phyloP scores from a whole-genome alignment of 306 rosid species.

The Geum urbanum region DNA sequence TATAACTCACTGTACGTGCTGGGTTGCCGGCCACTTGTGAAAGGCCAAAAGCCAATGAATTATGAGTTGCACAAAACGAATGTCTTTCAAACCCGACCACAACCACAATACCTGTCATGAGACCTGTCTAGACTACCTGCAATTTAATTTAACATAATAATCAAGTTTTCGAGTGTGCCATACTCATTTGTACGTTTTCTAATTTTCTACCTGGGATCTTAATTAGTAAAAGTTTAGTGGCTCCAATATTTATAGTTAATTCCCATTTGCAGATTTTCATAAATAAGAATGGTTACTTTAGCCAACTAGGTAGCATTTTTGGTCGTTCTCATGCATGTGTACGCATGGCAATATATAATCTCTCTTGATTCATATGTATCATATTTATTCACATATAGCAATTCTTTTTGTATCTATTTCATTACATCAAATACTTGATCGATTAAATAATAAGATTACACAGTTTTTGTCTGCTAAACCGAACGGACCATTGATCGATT shows the following conservation, averaged over 20 bases:
- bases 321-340: neutral
- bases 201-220: neutral
- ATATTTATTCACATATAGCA: neutral
- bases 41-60: neutral
- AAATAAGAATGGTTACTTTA: neutral
- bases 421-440: neutral
- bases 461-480: neutral
- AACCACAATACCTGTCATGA: neutral
- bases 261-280: no score
- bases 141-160: neutral
- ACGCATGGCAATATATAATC: neutral
- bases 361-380: neutral
- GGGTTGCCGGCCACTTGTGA: slow-evolving; percentile 9
- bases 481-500: neutral
- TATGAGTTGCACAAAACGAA: neutral
- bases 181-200: neutral
- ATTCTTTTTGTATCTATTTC: neutral
- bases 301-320: neutral
- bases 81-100: slow-evolving; percentile 6
- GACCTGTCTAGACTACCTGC: neutral
- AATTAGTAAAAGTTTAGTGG: no score
- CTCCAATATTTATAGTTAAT: neutral
- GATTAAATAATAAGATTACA: neutral
- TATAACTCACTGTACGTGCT: neutral
- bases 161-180: neutral